These are phyloP conservation scores for Diaporthe vexans DNA, from an alignment of 2,329 filamentous ascomycete genomes.

Conservation along the genomic window DNA sequence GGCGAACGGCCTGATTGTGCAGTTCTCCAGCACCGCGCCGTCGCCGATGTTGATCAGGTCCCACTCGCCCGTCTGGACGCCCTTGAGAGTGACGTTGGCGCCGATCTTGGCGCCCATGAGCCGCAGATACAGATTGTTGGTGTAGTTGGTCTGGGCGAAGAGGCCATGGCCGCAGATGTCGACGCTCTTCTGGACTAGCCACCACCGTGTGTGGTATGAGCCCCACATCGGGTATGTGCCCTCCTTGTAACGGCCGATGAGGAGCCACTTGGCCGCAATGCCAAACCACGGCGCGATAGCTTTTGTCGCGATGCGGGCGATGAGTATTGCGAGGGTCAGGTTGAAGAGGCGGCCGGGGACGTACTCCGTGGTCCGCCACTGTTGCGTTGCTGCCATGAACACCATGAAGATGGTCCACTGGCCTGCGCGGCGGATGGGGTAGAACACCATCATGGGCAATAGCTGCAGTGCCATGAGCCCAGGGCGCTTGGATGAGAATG, in stretches of 20 bases:
- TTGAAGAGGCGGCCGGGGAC: conserved; percentile 63
- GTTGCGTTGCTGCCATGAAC: conserved; percentile 57
- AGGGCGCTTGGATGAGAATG: conserved; percentile 64
- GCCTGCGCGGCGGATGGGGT: conserved; percentile 64
- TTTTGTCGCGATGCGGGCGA: conserved; percentile 57
- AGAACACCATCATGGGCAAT: conserved; percentile 62
- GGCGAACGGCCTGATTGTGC: conserved; percentile 66
- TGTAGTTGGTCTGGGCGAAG: conserved; percentile 57
- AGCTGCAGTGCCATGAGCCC: conserved; percentile 65
- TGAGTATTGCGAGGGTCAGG: conserved; percentile 59
- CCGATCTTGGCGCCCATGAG: conserved; percentile 68
- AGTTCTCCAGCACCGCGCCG: conserved; percentile 61
- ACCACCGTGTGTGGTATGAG: conserved; percentile 70
- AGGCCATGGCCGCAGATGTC: conserved; percentile 63
- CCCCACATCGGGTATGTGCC: conserved; percentile 73
- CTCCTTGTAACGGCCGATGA: conserved; percentile 66
- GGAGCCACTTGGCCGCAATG: conserved; percentile 67
- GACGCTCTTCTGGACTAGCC: conserved; percentile 68
- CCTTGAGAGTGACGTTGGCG: conserved; percentile 61
- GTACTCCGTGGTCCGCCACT: conserved; percentile 55
- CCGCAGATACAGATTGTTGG: conserved; percentile 61
- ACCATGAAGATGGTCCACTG: conserved; percentile 68
- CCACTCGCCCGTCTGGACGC: conserved; percentile 65
- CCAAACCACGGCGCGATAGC: conserved; percentile 60
- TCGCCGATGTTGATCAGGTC: conserved; percentile 69